A percentile compares a stretch with the other conserved stretches of the same genome.
phyloP scores from a whole-genome alignment of 225 moss, liverwort and hornwort genomes.

The Rhytidiadelphus loreus region DNA sequence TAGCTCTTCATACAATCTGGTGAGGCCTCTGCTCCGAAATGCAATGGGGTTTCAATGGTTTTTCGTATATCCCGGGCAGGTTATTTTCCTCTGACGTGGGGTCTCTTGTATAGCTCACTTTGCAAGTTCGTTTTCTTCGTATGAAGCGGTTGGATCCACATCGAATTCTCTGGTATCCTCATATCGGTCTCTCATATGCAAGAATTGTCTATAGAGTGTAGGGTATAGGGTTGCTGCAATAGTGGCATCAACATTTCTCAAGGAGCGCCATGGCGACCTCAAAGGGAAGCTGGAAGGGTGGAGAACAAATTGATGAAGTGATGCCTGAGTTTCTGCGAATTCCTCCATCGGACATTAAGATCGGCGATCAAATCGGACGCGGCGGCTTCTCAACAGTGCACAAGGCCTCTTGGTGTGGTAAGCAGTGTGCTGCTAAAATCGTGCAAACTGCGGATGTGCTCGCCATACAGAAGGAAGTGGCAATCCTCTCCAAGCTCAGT shows the following conservation, averaged over 20 bases:
- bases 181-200: neutral
- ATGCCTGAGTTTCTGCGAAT: neutral
- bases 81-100: neutral
- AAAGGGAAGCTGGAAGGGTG: neutral
- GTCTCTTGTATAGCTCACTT: neutral
- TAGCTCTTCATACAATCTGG: neutral
- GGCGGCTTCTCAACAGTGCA: neutral
- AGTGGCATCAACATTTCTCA: no score
- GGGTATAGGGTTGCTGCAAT: neutral
- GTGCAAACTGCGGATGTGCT: neutral
- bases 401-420: neutral
- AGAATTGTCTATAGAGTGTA: no score
- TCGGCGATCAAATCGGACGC: neutral
- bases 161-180: neutral
- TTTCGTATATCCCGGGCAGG: neutral
- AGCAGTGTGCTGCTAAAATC: neutral
- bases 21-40: neutral
- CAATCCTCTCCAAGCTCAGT: neutral
- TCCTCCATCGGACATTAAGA: neutral
- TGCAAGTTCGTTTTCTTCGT: neutral
- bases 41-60: neutral
- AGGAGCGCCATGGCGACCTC: neutral
- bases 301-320: neutral
- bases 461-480: neutral
- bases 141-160: neutral